Conservation (phyloP, 2,329 filamentous ascomycete genomes). For the Emmonsiellopsis sp. region DNA sequence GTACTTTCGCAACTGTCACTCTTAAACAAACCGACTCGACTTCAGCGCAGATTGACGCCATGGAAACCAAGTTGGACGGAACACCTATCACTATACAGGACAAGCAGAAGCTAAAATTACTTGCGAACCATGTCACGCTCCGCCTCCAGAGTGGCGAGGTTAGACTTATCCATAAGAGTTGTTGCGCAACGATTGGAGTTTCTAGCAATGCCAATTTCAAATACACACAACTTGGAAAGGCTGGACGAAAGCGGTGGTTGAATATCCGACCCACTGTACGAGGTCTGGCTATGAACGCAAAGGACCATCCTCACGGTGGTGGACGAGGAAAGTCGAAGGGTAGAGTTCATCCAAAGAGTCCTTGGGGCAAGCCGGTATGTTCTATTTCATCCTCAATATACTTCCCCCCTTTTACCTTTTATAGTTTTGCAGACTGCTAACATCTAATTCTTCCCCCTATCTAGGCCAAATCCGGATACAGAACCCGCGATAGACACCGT, state of each 20-base stretch:
- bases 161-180: conserved; percentile 78
- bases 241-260: conserved; percentile 84
- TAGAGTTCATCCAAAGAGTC: conserved; percentile 88
- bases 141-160: conserved; percentile 88
- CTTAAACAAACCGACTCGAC: conserved; percentile 57
- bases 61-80: conserved; percentile 15
- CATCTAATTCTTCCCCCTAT: conserved; percentile 5
- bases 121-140: conserved; percentile 71
- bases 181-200: conserved; percentile 88
- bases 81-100: conserved; percentile 30
- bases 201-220: conserved; percentile 90
- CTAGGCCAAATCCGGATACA: conserved; percentile 58
- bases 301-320: conserved; percentile 97
- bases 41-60: conserved; percentile 10
- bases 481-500: conserved; percentile 82
- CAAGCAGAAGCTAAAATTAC: conserved; percentile 43
- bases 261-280: conserved; percentile 92
- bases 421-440: conserved; percentile 8
- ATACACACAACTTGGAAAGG: conserved; percentile 87
- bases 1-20: conserved; percentile 80
- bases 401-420: conserved; percentile 7
- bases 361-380: conserved; percentile 91
- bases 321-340: conserved; percentile 99
- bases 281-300: conserved; percentile 98
- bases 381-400: conserved; percentile 1